A percentile compares a stretch with the other conserved stretches of the same genome.
Evolutionary conservation across 2,329 filamentous ascomycete species (phyloP).

Genomic region (Pyricularia sp.): DNA sequence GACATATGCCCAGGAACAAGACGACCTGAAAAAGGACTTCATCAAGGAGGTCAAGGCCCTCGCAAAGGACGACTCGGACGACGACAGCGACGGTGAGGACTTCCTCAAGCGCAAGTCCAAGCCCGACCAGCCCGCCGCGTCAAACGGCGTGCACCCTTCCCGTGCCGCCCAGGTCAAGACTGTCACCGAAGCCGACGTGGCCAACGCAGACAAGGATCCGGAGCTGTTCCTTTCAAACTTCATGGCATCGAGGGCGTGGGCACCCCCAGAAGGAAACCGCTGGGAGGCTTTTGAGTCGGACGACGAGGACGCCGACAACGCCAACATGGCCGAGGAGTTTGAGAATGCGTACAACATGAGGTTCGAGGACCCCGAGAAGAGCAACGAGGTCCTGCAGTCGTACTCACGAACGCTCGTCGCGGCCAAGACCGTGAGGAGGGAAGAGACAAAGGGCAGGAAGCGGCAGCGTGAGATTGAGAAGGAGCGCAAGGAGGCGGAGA

Average conservation of each 20-base stretch:
- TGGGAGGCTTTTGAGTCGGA: conserved; percentile 88
- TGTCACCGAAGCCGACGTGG: conserved; percentile 53
- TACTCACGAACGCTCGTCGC: conserved; percentile 82
- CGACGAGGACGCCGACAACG: conserved; percentile 70
- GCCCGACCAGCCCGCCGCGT: conserved; percentile 23
- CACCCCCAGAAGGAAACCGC: conserved; percentile 47
- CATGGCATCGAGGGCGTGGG: conserved; percentile 85
- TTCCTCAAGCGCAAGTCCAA: conserved; percentile 67
- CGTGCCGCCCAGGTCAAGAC: conserved; percentile 34
- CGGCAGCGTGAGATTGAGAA: conserved; percentile 71
- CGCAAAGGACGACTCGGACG: conserved; percentile 43
- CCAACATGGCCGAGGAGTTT: conserved; percentile 70
- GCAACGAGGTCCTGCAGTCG: conserved; percentile 79
- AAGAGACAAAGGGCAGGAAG: conserved; percentile 69
- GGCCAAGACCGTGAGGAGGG: conserved; percentile 75
- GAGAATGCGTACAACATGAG: conserved; percentile 93
- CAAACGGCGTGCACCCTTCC: conserved; percentile 46
- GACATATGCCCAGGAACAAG: conserved; percentile 85
- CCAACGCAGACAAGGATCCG: conserved; percentile 72
- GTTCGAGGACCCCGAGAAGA: conserved; percentile 83
- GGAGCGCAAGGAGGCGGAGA: conserved; percentile 69
- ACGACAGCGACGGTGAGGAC: conserved; percentile 58
- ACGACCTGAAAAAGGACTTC: conserved; percentile 67
- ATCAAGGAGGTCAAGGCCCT: conserved; percentile 71
- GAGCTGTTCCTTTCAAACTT: conserved; percentile 94